phyloP scores from a whole-genome alignment of 2,329 filamentous ascomycete genomes.

The Lachnellula suecica region DNA sequence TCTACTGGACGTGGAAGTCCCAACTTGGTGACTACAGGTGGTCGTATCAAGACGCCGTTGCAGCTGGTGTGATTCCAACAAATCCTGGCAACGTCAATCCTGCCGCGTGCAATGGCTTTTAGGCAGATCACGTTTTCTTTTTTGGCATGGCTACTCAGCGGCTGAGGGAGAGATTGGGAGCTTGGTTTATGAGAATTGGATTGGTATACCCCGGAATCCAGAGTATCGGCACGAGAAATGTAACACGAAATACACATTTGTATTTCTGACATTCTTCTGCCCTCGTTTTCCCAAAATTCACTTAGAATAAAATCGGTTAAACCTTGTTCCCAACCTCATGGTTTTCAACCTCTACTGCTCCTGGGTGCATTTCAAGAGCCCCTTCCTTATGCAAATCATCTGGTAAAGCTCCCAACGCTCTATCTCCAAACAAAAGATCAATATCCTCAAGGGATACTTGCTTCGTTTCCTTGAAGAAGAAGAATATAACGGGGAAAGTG shows the following conservation, averaged over 20 bases:
- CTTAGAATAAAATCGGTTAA: too few species aligned
- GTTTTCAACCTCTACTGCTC: not conserved
- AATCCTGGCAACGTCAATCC: constrained; percentile 21
- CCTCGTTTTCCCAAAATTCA: too few species aligned
- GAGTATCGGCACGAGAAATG: too few species aligned
- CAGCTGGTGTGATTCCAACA: constrained; percentile 39
- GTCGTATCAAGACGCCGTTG: constrained; percentile 45
- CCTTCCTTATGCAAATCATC: constrained; percentile 38
- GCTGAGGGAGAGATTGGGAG: not conserved
- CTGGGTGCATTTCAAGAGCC: not conserved
- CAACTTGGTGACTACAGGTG: constrained; percentile 48
- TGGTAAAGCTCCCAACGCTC: constrained; percentile 44
- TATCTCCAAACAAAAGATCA: constrained; percentile 32
- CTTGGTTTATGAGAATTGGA: not conserved
- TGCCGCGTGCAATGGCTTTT: constrained; percentile 13
- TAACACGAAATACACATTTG: too few species aligned
- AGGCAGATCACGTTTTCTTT: not conserved
- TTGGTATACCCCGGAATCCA: too few species aligned
- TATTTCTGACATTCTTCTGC: too few species aligned
- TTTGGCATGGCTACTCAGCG: not conserved
- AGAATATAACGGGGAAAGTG: constrained; percentile 34
- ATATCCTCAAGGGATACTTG: constrained; percentile 33
- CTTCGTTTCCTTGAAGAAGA: constrained; percentile 34
- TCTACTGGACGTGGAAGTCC: constrained; percentile 62
- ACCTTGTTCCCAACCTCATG: not conserved